phyloP scores from a whole-genome alignment of 768 basidiomycete genomes.

The Lactifluus pinguis region DNA sequence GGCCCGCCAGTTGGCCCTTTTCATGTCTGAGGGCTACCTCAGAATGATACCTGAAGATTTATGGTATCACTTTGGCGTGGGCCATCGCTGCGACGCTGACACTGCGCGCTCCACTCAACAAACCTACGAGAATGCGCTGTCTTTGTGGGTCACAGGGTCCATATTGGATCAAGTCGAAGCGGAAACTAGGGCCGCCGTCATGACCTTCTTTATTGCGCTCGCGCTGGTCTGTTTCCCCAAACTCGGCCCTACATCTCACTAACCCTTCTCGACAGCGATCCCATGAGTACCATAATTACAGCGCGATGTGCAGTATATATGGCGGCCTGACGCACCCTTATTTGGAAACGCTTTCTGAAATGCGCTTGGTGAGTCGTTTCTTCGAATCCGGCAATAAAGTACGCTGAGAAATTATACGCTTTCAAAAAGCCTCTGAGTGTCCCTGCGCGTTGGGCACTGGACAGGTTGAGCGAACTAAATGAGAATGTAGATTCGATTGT shows the following conservation, averaged over 20 bases:
- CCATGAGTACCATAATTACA: constrained; percentile 10
- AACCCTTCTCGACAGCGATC: constrained; percentile 3
- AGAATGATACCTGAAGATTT: constrained; percentile 11
- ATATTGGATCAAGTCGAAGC: constrained; percentile 9
- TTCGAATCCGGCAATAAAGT: no score
- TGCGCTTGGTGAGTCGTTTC: neutral
- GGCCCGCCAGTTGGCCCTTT: constrained; percentile 12
- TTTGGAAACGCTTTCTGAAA: neutral
- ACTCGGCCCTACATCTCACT: neutral
- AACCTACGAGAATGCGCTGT: constrained; percentile 9
- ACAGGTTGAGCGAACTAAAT: neutral
- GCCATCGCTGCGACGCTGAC: neutral
- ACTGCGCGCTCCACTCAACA: constrained; percentile 6
- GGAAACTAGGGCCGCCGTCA: constrained; percentile 1
- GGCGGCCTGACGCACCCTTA: constrained; percentile 12
- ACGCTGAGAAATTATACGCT: neutral
- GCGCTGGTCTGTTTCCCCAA: constrained; percentile 1
- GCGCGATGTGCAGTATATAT: constrained; percentile 32
- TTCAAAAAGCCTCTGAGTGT: constrained; percentile 1
- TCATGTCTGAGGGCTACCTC: constrained; percentile 15
- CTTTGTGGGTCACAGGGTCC: constrained; percentile 6
- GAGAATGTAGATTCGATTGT: constrained; percentile 5
- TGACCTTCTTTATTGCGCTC: constrained; percentile 12
- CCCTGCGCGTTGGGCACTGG: neutral
- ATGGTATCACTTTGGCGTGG: constrained; percentile 4